Evolutionary conservation across 1,284 basidiomycete genomes (phyloP).

Genomic region (Moniliella sp.): DNA sequence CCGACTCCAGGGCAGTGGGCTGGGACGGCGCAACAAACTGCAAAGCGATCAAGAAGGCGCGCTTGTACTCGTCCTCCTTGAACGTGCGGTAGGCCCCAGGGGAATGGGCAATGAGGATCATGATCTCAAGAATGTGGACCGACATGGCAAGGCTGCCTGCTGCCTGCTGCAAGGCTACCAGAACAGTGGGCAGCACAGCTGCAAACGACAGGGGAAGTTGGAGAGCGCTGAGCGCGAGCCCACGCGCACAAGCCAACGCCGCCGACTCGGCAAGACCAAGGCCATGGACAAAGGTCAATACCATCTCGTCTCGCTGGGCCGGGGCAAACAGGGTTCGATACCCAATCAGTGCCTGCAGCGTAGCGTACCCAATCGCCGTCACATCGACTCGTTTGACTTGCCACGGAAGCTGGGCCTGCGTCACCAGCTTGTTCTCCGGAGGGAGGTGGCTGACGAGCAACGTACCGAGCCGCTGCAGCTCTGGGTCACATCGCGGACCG

Average conservation of each 20-base stretch:
- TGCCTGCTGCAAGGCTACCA: conserved; percentile 74
- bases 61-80: conserved; percentile 72
- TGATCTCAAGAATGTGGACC: conserved; percentile 81
- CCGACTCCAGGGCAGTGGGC: too few relatives aligned
- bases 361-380: too few relatives aligned
- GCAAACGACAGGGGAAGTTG: conserved; percentile 68
- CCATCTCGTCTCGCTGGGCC: conserved; percentile 46
- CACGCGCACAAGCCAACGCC: too few relatives aligned
- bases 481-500: conserved; percentile 52
- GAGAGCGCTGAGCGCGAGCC: too few relatives aligned
- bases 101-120: conserved; percentile 63
- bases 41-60: conserved; percentile 80
- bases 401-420: too few relatives aligned
- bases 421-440: too few relatives aligned
- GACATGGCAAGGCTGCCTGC: conserved; percentile 83
- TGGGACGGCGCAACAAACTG: conserved; percentile 64
- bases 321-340: conserved; percentile 60
- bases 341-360: conserved; percentile 65
- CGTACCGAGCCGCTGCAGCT: conserved; percentile 48
- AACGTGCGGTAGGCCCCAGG: conserved; percentile 69
- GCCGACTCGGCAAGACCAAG: too few relatives aligned
- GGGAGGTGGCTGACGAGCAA: conserved; percentile 52
- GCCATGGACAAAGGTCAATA: too few relatives aligned
- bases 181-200: conserved; percentile 42
- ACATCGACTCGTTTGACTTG: too few relatives aligned